Evolutionary conservation across 202 grass and related monocot species (phyloP).

Genomic region (Panicum virgatum): DNA sequence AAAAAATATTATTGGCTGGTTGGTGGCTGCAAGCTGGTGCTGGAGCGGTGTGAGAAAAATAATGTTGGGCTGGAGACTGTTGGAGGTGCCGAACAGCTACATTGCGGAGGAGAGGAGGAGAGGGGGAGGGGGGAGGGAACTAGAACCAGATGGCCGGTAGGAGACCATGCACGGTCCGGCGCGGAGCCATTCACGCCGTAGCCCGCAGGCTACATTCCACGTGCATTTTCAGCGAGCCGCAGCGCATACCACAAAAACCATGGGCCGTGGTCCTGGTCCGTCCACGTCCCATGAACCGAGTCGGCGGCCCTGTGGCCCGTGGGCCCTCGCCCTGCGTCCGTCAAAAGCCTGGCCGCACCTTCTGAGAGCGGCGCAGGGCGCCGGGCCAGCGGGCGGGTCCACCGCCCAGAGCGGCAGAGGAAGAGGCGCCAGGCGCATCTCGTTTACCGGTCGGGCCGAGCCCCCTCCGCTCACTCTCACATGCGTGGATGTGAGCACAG

Average conservation of each 20-base stretch:
- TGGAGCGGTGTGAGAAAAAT: no score
- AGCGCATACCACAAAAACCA: background rate
- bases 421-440: background rate
- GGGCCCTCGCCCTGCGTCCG: background rate
- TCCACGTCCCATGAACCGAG: background rate
- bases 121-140: no score
- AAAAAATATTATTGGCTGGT: no score
- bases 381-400: background rate
- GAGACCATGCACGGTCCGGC: background rate
- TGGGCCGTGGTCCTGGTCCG: conserved; percentile 1
- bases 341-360: conserved; percentile 17
- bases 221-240: background rate
- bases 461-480: no score
- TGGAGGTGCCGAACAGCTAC: no score
- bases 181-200: background rate
- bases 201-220: background rate
- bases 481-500: conserved; percentile 10
- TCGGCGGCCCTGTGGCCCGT: background rate
- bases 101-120: no score
- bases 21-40: no score
- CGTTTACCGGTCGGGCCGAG: no score
- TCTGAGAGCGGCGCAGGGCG: background rate
- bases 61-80: no score
- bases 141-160: background rate
- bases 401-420: background rate